Evolutionary conservation across 2,329 filamentous ascomycete species (phyloP).

Genomic region (Tolypocladium ophioglossoides): DNA sequence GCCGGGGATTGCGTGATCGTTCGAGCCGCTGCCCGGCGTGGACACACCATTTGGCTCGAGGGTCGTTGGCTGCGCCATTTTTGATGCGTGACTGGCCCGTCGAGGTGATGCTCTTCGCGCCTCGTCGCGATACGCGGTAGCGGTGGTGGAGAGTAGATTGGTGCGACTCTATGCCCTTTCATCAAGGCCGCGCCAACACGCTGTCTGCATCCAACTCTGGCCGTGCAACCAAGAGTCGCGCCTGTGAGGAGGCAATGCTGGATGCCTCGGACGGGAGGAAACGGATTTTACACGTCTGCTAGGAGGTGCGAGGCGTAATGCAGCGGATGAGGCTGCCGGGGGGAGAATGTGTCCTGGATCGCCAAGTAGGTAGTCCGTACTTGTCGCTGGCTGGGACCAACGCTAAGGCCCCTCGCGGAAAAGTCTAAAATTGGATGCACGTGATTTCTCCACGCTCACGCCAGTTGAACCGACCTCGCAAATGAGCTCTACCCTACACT

Average conservation of each 20-base stretch:
- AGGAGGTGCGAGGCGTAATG: conserved; percentile 16
- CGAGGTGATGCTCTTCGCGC: conserved; percentile 17
- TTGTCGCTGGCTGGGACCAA: conserved; percentile 15
- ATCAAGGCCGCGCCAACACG: conserved; percentile 22
- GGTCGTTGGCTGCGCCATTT: conserved; percentile 31
- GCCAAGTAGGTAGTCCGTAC: conserved; percentile 13
- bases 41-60: conserved; percentile 30
- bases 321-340: conserved; percentile 16
- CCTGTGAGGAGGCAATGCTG: conserved; percentile 7
- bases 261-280: conserved; percentile 1
- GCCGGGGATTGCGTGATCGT: conserved; percentile 23
- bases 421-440: conserved; percentile 19
- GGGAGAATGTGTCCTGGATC: conserved; percentile 30
- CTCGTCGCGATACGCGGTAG: conserved; percentile 30
- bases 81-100: conserved; percentile 12
- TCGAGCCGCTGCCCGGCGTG: conserved; percentile 20
- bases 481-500: not conserved
- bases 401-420: conserved; percentile 17
- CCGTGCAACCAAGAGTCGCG: conserved; percentile 16
- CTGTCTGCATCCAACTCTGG: conserved; percentile 20
- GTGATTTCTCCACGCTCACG: conserved; percentile 13
- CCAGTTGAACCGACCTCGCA: not conserved
- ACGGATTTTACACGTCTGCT: conserved; percentile 6
- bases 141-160: conserved; percentile 17
- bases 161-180: conserved; percentile 30